Evolutionary conservation across 2,329 filamentous ascomycete genomes (phyloP), one percentile per base, ranked within the genome.

Genomic region (Fusarium sp.): DNA sequence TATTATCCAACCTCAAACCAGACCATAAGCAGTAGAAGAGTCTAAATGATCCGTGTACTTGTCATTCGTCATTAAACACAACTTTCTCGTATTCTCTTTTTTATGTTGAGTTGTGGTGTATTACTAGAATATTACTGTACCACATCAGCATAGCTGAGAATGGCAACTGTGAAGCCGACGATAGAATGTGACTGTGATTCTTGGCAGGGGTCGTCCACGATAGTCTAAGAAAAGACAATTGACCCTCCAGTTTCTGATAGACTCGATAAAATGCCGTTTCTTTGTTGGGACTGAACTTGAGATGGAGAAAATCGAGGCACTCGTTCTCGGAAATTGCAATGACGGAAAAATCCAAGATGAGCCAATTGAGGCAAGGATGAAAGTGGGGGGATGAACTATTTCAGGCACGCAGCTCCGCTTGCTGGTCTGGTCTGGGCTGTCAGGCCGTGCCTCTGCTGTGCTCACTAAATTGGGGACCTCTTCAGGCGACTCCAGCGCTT

Each of bases 271-370:
- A 30, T 25, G 46, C 46, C 18, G 8, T 34, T 54, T 34, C 48
- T 56, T 47, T 56, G 42, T 48, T 63, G 27, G 18, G 41, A n/a
- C 27, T 43, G 20, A 21, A 16, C 13, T 14, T 21, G 18, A 55
- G 59, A 61, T 42, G 42, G 18, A n/a, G 23, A 56, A 59, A 48
- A 42, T 30, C 30, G 25, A 64, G 45, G 27, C 28, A 37, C 23
- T 43, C 57, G 48, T 34, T 56, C 32, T 62, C 72, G 72, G 72
- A 74, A 74, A 74, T 74, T 74, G 62, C 70, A 18, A 55, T 55
- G 62, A 66, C 68, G 58, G 71, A 68, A 27, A 65, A 72, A 62
- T 54, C 55, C 61, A 59, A 13, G n/a, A 23, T 23, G 37, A 46
- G 49, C 23, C 72, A 71, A 73, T 70, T 74, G 4, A 16, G 10